These are phyloP conservation scores for Chlamydomonas incerta DNA, from an alignment of 139 green algal genomes.

Conservation along the genomic window DNA sequence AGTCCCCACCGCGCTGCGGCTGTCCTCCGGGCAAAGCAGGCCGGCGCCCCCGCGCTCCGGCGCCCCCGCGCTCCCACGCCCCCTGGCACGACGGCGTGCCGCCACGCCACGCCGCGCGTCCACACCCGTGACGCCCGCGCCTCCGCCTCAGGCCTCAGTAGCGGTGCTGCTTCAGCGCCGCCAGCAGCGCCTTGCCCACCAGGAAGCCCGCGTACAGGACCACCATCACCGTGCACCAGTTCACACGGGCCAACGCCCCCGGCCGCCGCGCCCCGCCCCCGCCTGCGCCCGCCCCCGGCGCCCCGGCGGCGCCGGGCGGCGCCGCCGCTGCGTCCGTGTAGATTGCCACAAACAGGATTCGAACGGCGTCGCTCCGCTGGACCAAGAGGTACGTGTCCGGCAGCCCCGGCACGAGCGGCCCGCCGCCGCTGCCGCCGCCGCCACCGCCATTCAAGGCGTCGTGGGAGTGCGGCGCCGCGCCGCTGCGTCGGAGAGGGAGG, in stretches of 20 bases:
- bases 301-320: no score
- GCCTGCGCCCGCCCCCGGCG: neutral
- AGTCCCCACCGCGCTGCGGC: no score
- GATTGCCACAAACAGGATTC: constrained; percentile 46
- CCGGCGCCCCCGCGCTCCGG: no score
- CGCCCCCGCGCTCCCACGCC: no score
- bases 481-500: neutral
- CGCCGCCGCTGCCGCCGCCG: neutral
- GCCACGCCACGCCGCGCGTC: no score
- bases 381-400: constrained; percentile 55
- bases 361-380: constrained; percentile 35
- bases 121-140: no score
- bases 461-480: neutral
- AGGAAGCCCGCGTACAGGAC: constrained; percentile 45
- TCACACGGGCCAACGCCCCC: neutral
- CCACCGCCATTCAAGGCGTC: neutral
- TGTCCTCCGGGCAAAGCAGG: no score
- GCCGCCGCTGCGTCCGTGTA: constrained; percentile 41
- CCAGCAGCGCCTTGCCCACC: constrained; percentile 42
- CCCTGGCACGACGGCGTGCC: no score
- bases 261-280: neutral
- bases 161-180: constrained; percentile 8
- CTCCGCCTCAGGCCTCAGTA: neutral
- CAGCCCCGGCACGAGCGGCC: constrained; percentile 1
- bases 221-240: constrained; percentile 46